Conservation (phyloP, 2,329 filamentous ascomycete genomes). For the Ceratocystis cacaofunesta region DNA sequence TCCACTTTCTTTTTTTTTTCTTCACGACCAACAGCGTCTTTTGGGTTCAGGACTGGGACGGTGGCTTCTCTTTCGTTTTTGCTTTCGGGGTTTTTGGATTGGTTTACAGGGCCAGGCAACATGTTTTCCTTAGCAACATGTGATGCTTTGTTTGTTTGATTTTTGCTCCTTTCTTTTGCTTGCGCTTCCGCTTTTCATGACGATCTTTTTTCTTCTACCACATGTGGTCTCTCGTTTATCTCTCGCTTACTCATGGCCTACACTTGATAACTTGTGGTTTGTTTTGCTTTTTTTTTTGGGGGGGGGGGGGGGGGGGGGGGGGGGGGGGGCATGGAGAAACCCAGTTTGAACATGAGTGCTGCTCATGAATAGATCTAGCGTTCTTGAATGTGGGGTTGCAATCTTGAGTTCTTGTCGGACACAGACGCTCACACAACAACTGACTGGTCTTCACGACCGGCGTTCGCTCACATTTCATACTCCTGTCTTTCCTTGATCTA, state of each 20-base stretch:
- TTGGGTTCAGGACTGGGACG: neutral
- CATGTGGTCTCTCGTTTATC: neutral
- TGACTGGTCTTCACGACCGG: neutral
- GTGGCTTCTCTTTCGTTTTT: constrained; percentile 8
- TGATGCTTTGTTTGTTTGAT: neutral
- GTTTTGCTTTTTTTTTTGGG: neutral
- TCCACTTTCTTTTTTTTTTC: neutral
- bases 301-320: neutral
- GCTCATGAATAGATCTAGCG: too few relatives aligned
- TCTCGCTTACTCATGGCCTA: neutral
- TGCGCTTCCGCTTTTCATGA: neutral
- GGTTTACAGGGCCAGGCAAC: constrained; percentile 4
- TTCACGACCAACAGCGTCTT: neutral
- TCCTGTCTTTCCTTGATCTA: neutral
- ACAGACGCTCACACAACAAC: too few relatives aligned
- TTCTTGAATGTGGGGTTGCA: too few relatives aligned
- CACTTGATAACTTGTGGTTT: neutral
- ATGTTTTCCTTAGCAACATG: constrained; percentile 1
- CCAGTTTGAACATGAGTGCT: too few relatives aligned
- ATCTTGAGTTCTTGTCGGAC: too few relatives aligned
- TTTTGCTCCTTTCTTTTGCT: constrained; percentile 4
- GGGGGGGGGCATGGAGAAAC: neutral
- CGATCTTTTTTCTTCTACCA: neutral
- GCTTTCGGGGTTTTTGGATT: neutral
- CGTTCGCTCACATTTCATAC: neutral